Evolutionary conservation across 257 asterid genomes (phyloP), one percentile per base, ranked within the genome.

Genomic region (Marsdenia floribunda): DNA sequence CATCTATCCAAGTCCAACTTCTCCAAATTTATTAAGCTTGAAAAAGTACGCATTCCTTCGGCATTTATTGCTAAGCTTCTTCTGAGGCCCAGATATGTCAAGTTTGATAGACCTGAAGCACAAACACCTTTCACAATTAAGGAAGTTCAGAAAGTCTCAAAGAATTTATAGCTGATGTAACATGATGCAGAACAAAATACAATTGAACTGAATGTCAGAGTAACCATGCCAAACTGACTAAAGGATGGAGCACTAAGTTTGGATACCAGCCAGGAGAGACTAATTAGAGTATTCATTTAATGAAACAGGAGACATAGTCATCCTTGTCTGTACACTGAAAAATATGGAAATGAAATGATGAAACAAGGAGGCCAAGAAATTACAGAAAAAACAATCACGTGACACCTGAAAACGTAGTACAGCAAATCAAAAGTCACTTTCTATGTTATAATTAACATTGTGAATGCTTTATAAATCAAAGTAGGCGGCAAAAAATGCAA

Each of bases 1-100:
- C 98, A 92, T 81, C 97, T 88, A 85, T 92, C 99, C 74, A 95
- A 76, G 76, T 92, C 97, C 84, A 95, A 78, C 80, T 87, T 88
- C 57, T 71, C 83, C 91, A 92, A 84, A 83, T 92, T 90, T 77
- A 79, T 78, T 80, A 91, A 83, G 73, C 89, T 84, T 59, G 94
- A 81, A 59, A 95, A 71, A 50, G 72, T 84, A 78, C 87, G 77
- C 78, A 95, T 79, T 78, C 97, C 98, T 83, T 87, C 88, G 14
- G 91, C 94, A 44, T 93, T 89, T 59, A 95, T 86, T 70, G 73
- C 79, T 78, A 75, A 82, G 85, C 90, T 90, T 83, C 92, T 88
- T 78, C 86, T 87, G 76, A 89, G 86, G 83, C 93, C 85, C 73
- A 95, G 74, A 57, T 84, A 74, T 33, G 81, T 85, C 88, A 95